Percentiles rank a stretch among this genome's conserved stretches.
These are phyloP conservation scores for Gymnopus androsaceus DNA, from an alignment of 1,284 basidiomycete genomes.

Conservation along the genomic window DNA sequence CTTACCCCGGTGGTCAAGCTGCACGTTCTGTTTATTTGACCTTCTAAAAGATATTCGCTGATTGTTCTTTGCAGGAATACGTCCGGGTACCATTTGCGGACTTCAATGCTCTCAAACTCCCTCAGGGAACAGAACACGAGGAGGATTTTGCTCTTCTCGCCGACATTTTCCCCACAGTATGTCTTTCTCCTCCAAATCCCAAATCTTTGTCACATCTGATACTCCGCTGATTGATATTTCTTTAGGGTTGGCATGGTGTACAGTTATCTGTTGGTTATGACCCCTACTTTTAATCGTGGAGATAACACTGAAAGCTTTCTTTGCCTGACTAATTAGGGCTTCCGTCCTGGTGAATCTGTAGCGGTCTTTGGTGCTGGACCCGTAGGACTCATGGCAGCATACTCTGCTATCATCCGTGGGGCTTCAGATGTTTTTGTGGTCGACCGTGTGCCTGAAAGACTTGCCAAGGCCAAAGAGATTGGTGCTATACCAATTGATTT, in stretches of 20 bases:
- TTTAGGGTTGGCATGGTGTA: slow-evolving; percentile 55
- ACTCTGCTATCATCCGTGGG: slow-evolving; percentile 51
- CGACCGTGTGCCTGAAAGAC: slow-evolving; percentile 51
- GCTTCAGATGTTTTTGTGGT: slow-evolving; percentile 55
- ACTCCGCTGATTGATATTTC: neutral
- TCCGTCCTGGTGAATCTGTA: slow-evolving; percentile 52
- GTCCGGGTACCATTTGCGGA: slow-evolving; percentile 55
- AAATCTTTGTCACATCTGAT: neutral
- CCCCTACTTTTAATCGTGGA: neutral
- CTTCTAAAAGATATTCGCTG: neutral
- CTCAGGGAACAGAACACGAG: slow-evolving; percentile 52
- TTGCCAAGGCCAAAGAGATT: slow-evolving; percentile 52
- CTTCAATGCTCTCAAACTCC: slow-evolving; percentile 53
- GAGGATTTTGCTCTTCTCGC: slow-evolving; percentile 57
- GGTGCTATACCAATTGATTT: slow-evolving; percentile 53
- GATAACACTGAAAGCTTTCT: neutral
- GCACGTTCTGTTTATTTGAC: neutral
- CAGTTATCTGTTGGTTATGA: slow-evolving; percentile 42
- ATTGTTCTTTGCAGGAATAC: slow-evolving; percentile 40
- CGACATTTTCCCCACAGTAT: slow-evolving; percentile 55
- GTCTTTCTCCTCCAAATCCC: slow-evolving; percentile 10
- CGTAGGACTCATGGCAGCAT: slow-evolving; percentile 55
- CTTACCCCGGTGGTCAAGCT: slow-evolving; percentile 54
- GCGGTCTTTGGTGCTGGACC: slow-evolving; percentile 55
- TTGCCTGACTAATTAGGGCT: slow-evolving; percentile 39